phyloP scores from a whole-genome alignment of 768 basidiomycete genomes.

The Xerocomellus intermedius region DNA sequence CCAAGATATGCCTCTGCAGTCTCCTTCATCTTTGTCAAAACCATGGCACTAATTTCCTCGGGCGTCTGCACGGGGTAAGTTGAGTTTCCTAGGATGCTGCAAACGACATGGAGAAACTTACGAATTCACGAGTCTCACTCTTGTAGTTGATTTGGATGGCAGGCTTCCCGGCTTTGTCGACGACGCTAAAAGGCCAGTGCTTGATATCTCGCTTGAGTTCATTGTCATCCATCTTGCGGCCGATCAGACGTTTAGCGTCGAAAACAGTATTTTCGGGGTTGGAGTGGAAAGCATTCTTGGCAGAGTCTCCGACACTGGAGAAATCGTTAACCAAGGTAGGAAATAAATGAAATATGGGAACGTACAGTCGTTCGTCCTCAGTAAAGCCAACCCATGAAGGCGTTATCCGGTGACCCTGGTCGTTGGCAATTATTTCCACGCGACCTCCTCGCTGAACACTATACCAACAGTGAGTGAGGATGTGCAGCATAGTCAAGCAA shows the following conservation, averaged over 20 bases:
- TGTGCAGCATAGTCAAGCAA: not conserved
- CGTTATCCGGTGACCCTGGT: conserved; percentile 87
- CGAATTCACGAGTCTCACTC: conserved; percentile 78
- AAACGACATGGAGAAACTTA: conserved; percentile 39
- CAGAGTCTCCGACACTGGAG: conserved; percentile 79
- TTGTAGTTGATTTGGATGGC: conserved; percentile 75
- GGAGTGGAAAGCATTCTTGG: conserved; percentile 93
- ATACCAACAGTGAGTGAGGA: not conserved
- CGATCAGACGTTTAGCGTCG: conserved; percentile 94
- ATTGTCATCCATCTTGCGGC: conserved; percentile 76
- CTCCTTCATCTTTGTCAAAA: conserved; percentile 98
- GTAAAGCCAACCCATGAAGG: conserved; percentile 84
- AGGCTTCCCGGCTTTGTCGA: conserved; percentile 81
- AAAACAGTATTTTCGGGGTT: conserved; percentile 95
- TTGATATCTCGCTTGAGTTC: conserved; percentile 82
- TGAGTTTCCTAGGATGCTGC: not conserved
- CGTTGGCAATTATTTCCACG: conserved; percentile 88
- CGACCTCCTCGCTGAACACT: conserved; percentile 84
- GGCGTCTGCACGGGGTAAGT: conserved; percentile 55
- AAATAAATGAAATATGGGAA: not conserved
- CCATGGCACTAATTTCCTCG: conserved; percentile 95
- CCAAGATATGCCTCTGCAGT: conserved; percentile 98
- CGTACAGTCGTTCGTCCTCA: conserved; percentile 70
- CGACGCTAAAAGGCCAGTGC: conserved; percentile 88
- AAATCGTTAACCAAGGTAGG: not conserved